These are phyloP conservation scores for Colletotrichum musae DNA, from an alignment of 2,329 filamentous ascomycete species.

Conservation along the genomic window DNA sequence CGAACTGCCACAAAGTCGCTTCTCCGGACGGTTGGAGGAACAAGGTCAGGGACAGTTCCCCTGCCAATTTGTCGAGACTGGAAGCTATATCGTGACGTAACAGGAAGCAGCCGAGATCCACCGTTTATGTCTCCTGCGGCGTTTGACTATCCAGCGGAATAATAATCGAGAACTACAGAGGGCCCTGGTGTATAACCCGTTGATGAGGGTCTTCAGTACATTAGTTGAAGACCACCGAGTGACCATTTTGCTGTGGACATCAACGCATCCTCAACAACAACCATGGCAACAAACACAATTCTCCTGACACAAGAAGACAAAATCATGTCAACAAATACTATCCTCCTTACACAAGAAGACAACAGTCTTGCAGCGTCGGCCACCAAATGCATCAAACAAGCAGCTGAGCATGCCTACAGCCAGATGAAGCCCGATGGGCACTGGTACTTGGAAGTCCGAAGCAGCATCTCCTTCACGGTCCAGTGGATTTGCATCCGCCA, in stretches of 20 bases:
- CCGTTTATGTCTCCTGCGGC: slow-evolving; percentile 16
- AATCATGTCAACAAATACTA: neutral
- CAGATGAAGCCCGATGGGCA: slow-evolving; percentile 29
- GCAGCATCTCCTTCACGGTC: slow-evolving; percentile 24
- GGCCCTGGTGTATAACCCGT: neutral
- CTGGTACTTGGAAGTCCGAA: slow-evolving; percentile 25
- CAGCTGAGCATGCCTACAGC: slow-evolving; percentile 21
- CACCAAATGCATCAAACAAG: slow-evolving; percentile 11
- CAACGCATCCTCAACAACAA: neutral
- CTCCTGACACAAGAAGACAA: slow-evolving; percentile 10
- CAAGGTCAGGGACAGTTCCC: neutral
- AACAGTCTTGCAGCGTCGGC: slow-evolving; percentile 6
- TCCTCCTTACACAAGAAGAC: slow-evolving; percentile 14
- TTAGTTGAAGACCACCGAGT: neutral
- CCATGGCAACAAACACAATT: slow-evolving; percentile 15
- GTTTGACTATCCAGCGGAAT: neutral
- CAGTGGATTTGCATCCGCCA: slow-evolving; percentile 25
- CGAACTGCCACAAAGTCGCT: neutral
- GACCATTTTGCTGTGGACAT: rapidly evolving
- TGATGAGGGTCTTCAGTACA: neutral
- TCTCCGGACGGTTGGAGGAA: neutral
- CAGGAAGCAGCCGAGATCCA: neutral
- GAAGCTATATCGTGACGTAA: neutral
- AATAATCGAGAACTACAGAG: neutral
- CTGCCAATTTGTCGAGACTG: neutral